phyloP scores from a whole-genome alignment of 1,284 basidiomycete genomes.

The Ustilago loliicola region DNA sequence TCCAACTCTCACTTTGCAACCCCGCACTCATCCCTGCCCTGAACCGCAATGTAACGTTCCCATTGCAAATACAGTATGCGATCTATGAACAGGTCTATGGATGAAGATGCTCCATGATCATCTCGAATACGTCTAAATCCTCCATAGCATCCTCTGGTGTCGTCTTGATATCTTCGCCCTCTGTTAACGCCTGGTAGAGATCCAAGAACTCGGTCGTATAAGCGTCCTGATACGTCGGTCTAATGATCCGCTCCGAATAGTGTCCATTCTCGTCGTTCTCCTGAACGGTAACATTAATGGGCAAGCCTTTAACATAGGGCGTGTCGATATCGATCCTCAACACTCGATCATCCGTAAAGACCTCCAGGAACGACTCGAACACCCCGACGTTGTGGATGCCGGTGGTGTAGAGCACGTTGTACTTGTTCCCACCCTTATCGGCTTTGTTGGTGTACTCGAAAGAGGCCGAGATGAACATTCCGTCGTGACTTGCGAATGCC shows the following conservation, averaged over 20 bases:
- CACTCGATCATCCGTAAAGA: constrained; percentile 71
- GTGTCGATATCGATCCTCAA: constrained; percentile 70
- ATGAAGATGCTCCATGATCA: constrained; percentile 64
- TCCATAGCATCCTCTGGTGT: constrained; percentile 56
- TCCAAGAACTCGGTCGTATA: constrained; percentile 71
- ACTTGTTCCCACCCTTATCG: constrained; percentile 34
- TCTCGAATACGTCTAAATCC: constrained; percentile 70
- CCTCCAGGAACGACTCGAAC: constrained; percentile 73
- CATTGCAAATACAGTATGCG: not conserved
- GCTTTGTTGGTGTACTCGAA: constrained; percentile 42
- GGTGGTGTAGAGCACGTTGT: constrained; percentile 53
- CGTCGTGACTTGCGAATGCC: constrained; percentile 47
- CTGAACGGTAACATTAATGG: constrained; percentile 70
- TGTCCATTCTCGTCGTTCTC: constrained; percentile 66
- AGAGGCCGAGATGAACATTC: constrained; percentile 53
- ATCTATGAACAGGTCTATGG: not conserved
- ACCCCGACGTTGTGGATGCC: constrained; percentile 68
- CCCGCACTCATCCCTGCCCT: too few relatives aligned
- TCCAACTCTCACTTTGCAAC: not conserved
- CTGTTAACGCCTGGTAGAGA: constrained; percentile 65
- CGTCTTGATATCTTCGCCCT: constrained; percentile 38
- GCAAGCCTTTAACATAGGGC: constrained; percentile 72
- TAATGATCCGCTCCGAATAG: constrained; percentile 54
- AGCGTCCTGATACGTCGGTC: constrained; percentile 71
- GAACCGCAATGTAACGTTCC: too few relatives aligned